Conservation (phyloP, 1,139 yeast genomes). For the Taiozyma sp. region DNA sequence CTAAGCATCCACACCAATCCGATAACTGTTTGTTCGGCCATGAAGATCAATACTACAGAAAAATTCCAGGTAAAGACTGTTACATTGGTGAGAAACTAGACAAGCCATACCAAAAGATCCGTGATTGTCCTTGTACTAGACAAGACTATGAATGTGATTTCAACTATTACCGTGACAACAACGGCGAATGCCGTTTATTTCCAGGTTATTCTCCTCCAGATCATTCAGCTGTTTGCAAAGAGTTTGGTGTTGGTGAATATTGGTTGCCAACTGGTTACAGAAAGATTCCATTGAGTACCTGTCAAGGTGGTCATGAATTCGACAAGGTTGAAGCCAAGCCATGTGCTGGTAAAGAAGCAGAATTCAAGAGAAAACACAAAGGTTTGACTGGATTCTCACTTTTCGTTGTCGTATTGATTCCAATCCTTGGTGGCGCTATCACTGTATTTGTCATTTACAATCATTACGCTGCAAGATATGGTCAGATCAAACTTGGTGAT, state of each 20-base stretch:
- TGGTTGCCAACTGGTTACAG: conserved; percentile 82
- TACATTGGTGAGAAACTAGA: conserved; percentile 72
- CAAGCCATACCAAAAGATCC: conserved; percentile 52
- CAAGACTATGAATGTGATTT: conserved; percentile 93
- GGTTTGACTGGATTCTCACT: conserved; percentile 32
- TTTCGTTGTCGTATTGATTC: conserved; percentile 31
- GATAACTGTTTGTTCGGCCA: conserved; percentile 87
- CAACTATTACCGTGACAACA: conserved; percentile 65
- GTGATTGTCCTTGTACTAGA: conserved; percentile 82
- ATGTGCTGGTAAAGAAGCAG: conserved; percentile 84
- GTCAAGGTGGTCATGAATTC: conserved; percentile 64
- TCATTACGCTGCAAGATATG: conserved; percentile 72
- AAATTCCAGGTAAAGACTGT: conserved; percentile 64
- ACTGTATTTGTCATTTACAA: conserved; percentile 73
- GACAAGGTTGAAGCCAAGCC: conserved; percentile 59
- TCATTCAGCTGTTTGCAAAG: conserved; percentile 59
- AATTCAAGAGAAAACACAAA: conserved; percentile 56
- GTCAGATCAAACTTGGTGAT: conserved; percentile 82
- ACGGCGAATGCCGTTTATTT: conserved; percentile 83
- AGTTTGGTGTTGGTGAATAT: conserved; percentile 56
- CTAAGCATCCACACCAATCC: conserved; percentile 39
- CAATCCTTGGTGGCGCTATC: conserved; percentile 50
- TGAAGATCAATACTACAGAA: conserved; percentile 70
- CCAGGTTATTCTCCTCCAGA: conserved; percentile 69
- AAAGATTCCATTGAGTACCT: conserved; percentile 66